phyloP scores from a whole-genome alignment of 805 yeast genomes.

The Candida rishiriensis region DNA sequence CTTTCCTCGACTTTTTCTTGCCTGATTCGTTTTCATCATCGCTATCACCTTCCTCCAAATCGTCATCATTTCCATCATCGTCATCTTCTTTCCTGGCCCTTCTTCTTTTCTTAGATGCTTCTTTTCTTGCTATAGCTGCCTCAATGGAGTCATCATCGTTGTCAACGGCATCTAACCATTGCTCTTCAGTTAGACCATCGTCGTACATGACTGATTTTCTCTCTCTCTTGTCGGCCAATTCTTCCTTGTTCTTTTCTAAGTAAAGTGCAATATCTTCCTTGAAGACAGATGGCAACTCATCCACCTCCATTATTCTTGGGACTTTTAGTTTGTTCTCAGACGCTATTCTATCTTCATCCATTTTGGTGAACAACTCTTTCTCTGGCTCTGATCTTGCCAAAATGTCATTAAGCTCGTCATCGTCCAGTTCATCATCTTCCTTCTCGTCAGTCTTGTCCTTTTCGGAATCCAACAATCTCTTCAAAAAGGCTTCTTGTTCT shows the following conservation, averaged over 20 bases:
- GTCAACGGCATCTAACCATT: constrained; percentile 76
- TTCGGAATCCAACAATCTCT: constrained; percentile 68
- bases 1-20: constrained; percentile 3
- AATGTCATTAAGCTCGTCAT: constrained; percentile 68
- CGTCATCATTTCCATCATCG: constrained; percentile 10
- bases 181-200: constrained; percentile 70
- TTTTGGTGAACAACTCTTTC: constrained; percentile 45
- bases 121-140: constrained; percentile 52
- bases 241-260: constrained; percentile 36
- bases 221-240: constrained; percentile 58
- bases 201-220: constrained; percentile 58
- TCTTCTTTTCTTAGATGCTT: constrained; percentile 37
- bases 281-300: constrained; percentile 78
- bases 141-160: constrained; percentile 62
- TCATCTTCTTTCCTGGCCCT: constrained; percentile 30
- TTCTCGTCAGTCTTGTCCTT: constrained; percentile 38
- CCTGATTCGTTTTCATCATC: constrained; percentile 9
- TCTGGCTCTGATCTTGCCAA: constrained; percentile 68
- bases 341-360: constrained; percentile 53
- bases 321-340: constrained; percentile 30
- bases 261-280: constrained; percentile 51
- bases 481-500: constrained; percentile 78
- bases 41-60: constrained; percentile 16
- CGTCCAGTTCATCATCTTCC: constrained; percentile 50
- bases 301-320: constrained; percentile 56